Conservation (phyloP, 83 land plant genomes). For the Picea mariana region DNA sequence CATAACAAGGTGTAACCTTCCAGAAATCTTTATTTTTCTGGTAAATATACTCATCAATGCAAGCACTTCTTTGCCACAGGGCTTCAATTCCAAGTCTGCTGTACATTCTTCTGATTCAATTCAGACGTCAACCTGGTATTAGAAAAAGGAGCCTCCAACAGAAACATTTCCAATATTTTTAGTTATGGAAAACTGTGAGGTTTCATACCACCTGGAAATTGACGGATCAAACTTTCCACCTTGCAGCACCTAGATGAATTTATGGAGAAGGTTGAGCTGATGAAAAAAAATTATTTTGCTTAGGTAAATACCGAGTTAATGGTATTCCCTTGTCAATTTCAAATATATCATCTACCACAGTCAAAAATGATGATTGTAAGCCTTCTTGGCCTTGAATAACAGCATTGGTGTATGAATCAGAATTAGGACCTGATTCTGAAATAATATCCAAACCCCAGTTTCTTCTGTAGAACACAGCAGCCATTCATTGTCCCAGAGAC, state of each 20-base stretch:
- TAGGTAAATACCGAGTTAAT: conserved; percentile 18
- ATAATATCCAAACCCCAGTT: conserved; percentile 14
- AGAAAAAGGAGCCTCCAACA: conserved; percentile 5
- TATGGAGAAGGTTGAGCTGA: conserved; percentile 25
- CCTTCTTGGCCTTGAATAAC: conserved; percentile 31
- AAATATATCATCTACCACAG: conserved; percentile 67
- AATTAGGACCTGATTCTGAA: conserved; percentile 33
- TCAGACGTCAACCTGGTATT: conserved; percentile 4
- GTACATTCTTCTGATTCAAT: conserved; percentile 4
- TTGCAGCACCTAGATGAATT: conserved; percentile 39
- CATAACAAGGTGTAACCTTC: too few relatives aligned
- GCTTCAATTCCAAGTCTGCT: too few relatives aligned
- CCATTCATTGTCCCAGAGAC: conserved; percentile 49
- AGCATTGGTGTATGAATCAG: conserved; percentile 34
- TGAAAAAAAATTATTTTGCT: conserved; percentile 19
- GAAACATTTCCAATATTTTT: conserved; percentile 32
- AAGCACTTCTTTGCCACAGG: too few relatives aligned
- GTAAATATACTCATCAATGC: too few relatives aligned
- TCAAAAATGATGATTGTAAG: conserved; percentile 49
- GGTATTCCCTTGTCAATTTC: conserved; percentile 57
- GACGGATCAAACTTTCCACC: conserved; percentile 26
- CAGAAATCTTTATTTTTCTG: too few relatives aligned
- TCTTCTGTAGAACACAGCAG: conserved; percentile 11
- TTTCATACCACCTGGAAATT: conserved; percentile 34
- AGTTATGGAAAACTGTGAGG: conserved; percentile 19